Evolutionary conservation across 768 basidiomycete species (phyloP).

Genomic region (Termitomyces sp.): DNA sequence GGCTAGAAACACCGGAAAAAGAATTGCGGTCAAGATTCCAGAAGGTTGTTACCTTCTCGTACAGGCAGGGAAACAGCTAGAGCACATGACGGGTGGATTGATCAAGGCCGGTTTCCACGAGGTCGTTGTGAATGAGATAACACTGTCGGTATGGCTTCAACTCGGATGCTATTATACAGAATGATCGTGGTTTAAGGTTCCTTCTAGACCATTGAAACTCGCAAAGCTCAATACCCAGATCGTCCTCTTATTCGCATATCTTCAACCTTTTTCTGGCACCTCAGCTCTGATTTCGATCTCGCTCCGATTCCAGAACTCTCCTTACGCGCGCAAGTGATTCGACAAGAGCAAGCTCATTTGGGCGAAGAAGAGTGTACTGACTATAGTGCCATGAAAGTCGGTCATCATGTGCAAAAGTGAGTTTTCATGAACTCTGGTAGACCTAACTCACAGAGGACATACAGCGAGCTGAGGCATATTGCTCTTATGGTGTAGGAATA

Average conservation of each 20-base stretch:
- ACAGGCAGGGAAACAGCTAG: conserved; percentile 94
- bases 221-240: conserved; percentile 52
- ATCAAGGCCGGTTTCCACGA: conserved; percentile 95
- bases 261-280: conserved; percentile 94
- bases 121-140: conserved; percentile 83
- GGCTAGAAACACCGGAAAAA: conserved; percentile 91
- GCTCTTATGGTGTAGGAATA: conserved; percentile 44
- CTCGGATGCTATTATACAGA: background rate
- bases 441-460: background rate
- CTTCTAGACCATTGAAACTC: conserved; percentile 48
- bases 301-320: conserved; percentile 52
- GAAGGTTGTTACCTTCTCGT: conserved; percentile 78
- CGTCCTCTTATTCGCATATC: conserved; percentile 95
- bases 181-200: background rate
- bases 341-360: conserved; percentile 30
- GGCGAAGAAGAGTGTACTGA: conserved; percentile 34
- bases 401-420: conserved; percentile 82
- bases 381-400: conserved; percentile 80
- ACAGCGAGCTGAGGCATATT: conserved; percentile 76
- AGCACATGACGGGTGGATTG: conserved; percentile 77
- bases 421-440: conserved; percentile 15
- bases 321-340: conserved; percentile 39
- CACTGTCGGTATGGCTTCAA: conserved; percentile 49
- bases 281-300: conserved; percentile 82
- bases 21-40: conserved; percentile 84